Percentiles rank a stretch among this genome's conserved stretches.
phyloP scores from a whole-genome alignment of 2,329 filamentous ascomycete genomes.

The Chalara sp. region DNA sequence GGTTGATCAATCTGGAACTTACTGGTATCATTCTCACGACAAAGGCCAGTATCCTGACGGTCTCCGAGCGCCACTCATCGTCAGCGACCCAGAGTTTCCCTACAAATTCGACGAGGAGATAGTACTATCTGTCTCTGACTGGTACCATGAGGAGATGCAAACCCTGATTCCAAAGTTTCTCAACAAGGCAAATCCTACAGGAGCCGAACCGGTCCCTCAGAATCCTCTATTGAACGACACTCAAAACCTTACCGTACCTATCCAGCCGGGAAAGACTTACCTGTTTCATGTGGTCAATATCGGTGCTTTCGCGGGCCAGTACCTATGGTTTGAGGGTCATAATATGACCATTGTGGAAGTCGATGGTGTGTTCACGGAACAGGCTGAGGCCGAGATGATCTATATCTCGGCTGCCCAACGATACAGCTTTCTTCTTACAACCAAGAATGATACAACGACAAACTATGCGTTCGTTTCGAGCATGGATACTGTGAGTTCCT shows the following conservation, averaged over 20 bases:
- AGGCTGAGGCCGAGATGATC: slow-evolving; percentile 53
- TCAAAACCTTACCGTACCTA: slow-evolving; percentile 48
- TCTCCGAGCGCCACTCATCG: slow-evolving; percentile 47
- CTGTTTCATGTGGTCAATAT: slow-evolving; percentile 67
- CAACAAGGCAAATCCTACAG: slow-evolving; percentile 39
- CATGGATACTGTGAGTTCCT: slow-evolving; percentile 49
- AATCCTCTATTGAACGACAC: slow-evolving; percentile 67
- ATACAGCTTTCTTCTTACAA: slow-evolving; percentile 55
- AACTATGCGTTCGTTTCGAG: slow-evolving; percentile 64
- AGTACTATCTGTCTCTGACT: slow-evolving; percentile 51
- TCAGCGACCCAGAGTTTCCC: slow-evolving; percentile 44
- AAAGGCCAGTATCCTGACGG: slow-evolving; percentile 52
- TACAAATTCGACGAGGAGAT: slow-evolving; percentile 48
- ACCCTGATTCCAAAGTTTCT: slow-evolving; percentile 37
- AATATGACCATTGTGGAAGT: slow-evolving; percentile 66
- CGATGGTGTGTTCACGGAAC: slow-evolving; percentile 60
- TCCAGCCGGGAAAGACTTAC: slow-evolving; percentile 65
- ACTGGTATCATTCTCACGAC: slow-evolving; percentile 65
- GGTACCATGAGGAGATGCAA: slow-evolving; percentile 52
- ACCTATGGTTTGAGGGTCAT: slow-evolving; percentile 60
- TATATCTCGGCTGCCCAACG: slow-evolving; percentile 65
- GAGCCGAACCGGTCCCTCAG: slow-evolving; percentile 56
- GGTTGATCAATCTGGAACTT: slow-evolving; percentile 61
- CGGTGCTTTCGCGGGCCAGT: slow-evolving; percentile 63
- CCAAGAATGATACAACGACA: slow-evolving; percentile 49